Evolutionary conservation across 345 rosid species (phyloP), one percentile per base, ranked within the genome.

Genomic region (Iberis pinnata): DNA sequence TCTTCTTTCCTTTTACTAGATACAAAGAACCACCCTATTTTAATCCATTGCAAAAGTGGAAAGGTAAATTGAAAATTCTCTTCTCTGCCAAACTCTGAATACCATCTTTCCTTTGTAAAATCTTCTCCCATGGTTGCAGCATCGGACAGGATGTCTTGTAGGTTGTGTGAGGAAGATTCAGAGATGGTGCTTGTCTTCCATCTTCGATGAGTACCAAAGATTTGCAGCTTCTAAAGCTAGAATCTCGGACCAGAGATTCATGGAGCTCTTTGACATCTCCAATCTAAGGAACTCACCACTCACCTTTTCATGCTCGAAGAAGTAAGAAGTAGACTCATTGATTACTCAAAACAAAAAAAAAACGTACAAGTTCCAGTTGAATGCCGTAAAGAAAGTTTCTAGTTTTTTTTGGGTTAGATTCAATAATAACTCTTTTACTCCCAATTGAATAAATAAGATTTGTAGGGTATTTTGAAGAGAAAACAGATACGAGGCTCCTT

Each of bases 11-110:
- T 25, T 25, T 37, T 9, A 33, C 32, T 69, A 86, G 88, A 83
- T 75, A 77, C 51, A 16, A 67, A 64, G 72, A 86, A 86, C 43
- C 95, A 78, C 57, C 95, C 95, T 10, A 53, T 83, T 26, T 60
- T 86, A 10, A 79, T 83, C 12, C 95, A 86, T 47, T 86, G 95
- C 75, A 83, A 83, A 53, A 75, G 95, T 19, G 95, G 95, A 1
- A 83, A 86, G 90, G 88, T 86, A 69, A n/a, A 39, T 1, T 29
- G 8, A 56, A 44, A n/a, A n/a, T n/a, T 35, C n/a, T 25, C 42
- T 43, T 18, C 20, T 22, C 7, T 16, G 32, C 0, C 5, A 26
- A 43, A 43, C 44, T 1, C 12, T n/a, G n/a, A n/a, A n/a, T n/a
- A n/a, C n/a, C n/a, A n/a, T n/a, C n/a, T n/a, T n/a, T n/a, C n/a